Percentiles rank a stretch among this genome's conserved stretches.
Conservation (phyloP, 805 yeast genomes). For the Saccharomycopsis babjevae region DNA sequence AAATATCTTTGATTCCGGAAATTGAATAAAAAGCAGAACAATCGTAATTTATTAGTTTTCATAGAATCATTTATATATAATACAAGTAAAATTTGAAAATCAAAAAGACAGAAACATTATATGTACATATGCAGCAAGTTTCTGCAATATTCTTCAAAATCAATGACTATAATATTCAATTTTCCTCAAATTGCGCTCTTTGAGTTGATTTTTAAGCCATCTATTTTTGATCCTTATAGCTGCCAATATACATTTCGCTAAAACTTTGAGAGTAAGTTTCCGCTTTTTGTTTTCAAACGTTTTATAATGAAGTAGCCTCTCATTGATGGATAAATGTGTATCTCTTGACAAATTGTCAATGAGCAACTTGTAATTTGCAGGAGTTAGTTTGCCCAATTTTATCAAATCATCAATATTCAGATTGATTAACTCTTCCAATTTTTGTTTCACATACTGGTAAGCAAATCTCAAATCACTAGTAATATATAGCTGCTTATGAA, state of each 20-base stretch:
- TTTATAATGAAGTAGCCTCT: background rate
- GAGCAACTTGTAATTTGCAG: conserved; percentile 18
- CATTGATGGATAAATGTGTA: background rate
- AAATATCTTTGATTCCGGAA: background rate
- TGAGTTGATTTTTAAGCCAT: conserved; percentile 11
- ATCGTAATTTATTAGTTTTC: background rate
- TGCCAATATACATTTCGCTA: conserved; percentile 24
- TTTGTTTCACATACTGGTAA: conserved; percentile 24
- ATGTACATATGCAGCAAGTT: background rate
- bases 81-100: background rate
- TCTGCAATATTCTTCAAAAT: background rate
- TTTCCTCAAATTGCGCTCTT: background rate
- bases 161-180: background rate
- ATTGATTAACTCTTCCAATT: conserved; percentile 23
- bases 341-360: background rate
- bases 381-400: conserved; percentile 24
- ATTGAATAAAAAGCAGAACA: background rate
- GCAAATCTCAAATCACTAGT: conserved; percentile 25
- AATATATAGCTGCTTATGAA: conserved; percentile 13
- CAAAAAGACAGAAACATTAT: background rate
- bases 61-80: background rate
- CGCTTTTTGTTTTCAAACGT: background rate
- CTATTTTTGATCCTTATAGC: conserved; percentile 23
- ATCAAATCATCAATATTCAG: conserved; percentile 22
- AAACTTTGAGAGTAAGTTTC: conserved; percentile 19